Evolutionary conservation across 2,329 filamentous ascomycete genomes (phyloP).

Genomic region (Colletotrichum spinosum): DNA sequence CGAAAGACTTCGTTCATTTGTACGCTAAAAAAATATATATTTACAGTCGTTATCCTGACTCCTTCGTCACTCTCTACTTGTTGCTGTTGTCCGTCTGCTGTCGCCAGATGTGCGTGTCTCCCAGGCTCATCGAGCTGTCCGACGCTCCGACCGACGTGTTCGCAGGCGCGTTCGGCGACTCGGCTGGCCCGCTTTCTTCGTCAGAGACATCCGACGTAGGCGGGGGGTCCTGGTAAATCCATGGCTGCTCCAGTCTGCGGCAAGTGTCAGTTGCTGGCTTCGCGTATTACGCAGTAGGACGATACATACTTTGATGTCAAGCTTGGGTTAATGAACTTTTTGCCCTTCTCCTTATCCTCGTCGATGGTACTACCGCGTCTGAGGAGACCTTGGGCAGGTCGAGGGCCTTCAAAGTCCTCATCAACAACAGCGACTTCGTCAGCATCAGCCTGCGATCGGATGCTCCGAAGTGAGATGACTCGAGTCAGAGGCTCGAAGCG

Average conservation of each 20-base stretch:
- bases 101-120: conserved; percentile 64
- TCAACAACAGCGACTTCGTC: conserved; percentile 50
- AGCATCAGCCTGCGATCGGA: conserved; percentile 66
- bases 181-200: conserved; percentile 26
- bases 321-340: conserved; percentile 82
- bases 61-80: neutral
- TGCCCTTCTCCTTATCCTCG: conserved; percentile 76
- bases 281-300: neutral
- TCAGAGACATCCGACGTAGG: conserved; percentile 42
- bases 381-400: conserved; percentile 54
- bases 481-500: conserved; percentile 90
- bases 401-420: conserved; percentile 50
- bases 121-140: conserved; percentile 59
- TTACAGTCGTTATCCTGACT: too few relatives aligned
- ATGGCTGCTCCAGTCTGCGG: conserved; percentile 73
- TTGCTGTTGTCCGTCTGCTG: conserved; percentile 40
- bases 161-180: conserved; percentile 17
- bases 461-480: conserved; percentile 91
- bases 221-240: conserved; percentile 72
- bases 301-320: conserved; percentile 72
- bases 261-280: conserved; percentile 14
- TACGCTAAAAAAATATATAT: too few relatives aligned
- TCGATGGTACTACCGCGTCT: conserved; percentile 75
- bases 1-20: too few relatives aligned
- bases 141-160: conserved; percentile 47